Conservation (phyloP, 306 rosid genomes). For the Quercus dentata region DNA sequence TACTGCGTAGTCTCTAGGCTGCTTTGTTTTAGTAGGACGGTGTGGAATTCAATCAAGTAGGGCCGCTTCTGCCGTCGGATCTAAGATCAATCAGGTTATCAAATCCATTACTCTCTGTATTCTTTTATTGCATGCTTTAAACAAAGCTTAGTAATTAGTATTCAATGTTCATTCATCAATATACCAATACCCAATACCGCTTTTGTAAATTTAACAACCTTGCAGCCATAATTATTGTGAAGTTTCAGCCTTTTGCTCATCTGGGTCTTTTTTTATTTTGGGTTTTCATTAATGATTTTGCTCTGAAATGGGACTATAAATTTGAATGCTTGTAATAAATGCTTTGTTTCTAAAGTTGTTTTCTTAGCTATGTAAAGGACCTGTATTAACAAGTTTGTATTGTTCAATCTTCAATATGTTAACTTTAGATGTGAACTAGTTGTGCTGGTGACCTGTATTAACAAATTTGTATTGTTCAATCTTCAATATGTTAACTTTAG, state of each 20-base stretch:
- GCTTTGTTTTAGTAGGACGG: background rate
- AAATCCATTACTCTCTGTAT: background rate
- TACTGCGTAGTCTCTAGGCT: constrained; percentile 16
- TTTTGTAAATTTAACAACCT: background rate
- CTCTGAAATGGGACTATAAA: background rate
- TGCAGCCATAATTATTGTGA: background rate
- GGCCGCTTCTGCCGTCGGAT: constrained; percentile 2
- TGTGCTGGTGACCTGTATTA: background rate
- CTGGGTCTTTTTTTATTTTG: background rate
- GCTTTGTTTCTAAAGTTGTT: too few species aligned
- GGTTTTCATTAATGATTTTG: background rate
- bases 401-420: too few species aligned
- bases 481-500: background rate
- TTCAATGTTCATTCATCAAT: background rate
- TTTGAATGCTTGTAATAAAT: background rate
- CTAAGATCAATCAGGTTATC: constrained; percentile 3
- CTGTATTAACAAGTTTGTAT: too few species aligned
- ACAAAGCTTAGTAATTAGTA: too few species aligned
- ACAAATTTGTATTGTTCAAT: background rate
- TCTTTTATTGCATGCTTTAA: too few species aligned
- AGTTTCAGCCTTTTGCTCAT: background rate
- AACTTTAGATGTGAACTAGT: too few species aligned
- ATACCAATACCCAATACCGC: background rate
- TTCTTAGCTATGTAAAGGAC: too few species aligned
- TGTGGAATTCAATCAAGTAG: background rate